Percentiles rank a stretch among this genome's conserved stretches.
Conservation (phyloP, 139 green algal genomes). For the Monoraphidium neglectum region DNA sequence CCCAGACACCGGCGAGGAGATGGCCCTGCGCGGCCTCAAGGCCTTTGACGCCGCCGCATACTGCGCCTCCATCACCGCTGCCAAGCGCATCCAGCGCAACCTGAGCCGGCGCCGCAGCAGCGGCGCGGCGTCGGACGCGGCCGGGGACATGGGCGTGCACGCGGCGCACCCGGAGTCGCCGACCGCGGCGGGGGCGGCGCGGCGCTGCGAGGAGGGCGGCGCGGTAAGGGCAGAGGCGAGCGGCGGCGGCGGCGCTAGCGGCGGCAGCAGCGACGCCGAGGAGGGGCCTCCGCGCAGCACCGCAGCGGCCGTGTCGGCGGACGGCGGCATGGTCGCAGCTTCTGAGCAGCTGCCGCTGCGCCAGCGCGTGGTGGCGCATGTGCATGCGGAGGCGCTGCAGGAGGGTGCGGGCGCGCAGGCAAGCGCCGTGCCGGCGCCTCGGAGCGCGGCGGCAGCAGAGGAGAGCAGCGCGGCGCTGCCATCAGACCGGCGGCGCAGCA, state of each 20-base stretch:
- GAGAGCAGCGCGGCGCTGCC: neutral
- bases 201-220: too few species aligned
- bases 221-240: too few species aligned
- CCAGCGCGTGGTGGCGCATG: conserved; percentile 8
- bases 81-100: conserved; percentile 21
- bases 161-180: conserved; percentile 21
- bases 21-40: conserved; percentile 29
- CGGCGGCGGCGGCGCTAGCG: too few species aligned
- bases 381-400: conserved; percentile 19
- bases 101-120: conserved; percentile 5
- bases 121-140: neutral
- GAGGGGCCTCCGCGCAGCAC: too few species aligned
- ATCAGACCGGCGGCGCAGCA: neutral
- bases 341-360: neutral
- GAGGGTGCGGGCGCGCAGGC: neutral
- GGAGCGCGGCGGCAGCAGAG: neutral
- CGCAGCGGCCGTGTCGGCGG: too few species aligned
- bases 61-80: conserved; percentile 35
- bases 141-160: conserved; percentile 16
- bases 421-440: neutral
- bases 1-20: conserved; percentile 37
- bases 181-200: too few species aligned
- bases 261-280: too few species aligned
- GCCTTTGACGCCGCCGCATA: conserved; percentile 38
- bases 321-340: too few species aligned